phyloP scores from a whole-genome alignment of 2,329 filamentous ascomycete species.

The Trichoderma semiorbis region DNA sequence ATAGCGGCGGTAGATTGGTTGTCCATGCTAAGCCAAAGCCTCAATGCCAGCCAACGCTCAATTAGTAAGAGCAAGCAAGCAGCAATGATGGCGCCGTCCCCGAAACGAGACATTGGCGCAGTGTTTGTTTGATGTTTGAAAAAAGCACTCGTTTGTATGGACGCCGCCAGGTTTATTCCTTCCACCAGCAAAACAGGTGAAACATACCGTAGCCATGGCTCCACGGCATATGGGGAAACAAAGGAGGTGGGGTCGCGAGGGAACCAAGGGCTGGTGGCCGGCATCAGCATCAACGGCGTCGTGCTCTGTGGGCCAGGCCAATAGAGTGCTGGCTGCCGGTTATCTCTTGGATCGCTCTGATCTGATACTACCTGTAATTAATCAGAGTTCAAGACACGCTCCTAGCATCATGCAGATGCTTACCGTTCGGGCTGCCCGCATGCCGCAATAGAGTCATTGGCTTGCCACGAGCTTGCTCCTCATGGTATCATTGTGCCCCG shows the following conservation, averaged over 20 bases:
- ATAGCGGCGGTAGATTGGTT: background rate
- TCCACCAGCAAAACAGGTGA: background rate
- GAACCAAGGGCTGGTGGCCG: background rate
- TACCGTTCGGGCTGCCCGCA: conserved; percentile 6
- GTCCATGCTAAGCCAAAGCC: background rate
- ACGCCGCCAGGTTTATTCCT: background rate
- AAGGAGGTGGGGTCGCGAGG: background rate
- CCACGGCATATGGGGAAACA: conserved; percentile 3
- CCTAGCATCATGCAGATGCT: background rate
- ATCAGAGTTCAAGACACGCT: background rate
- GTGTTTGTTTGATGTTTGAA: background rate
- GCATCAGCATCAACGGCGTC: background rate
- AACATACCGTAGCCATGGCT: conserved; percentile 11
- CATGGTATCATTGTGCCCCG: background rate
- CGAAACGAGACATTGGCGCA: background rate
- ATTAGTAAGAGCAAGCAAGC: background rate
- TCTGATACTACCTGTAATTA: background rate
- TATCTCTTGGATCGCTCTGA: conserved; percentile 2
- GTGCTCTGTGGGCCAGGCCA: background rate
- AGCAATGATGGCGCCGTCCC: background rate
- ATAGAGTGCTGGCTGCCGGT: background rate
- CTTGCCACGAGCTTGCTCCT: background rate
- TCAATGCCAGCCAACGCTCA: background rate
- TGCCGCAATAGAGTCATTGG: background rate
- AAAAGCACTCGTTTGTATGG: background rate